A percentile compares a stretch with the other conserved stretches of the same genome.
These are phyloP conservation scores for Goniomonas avonlea DNA, from an alignment of 78 protist genomes.

Conservation along the genomic window DNA sequence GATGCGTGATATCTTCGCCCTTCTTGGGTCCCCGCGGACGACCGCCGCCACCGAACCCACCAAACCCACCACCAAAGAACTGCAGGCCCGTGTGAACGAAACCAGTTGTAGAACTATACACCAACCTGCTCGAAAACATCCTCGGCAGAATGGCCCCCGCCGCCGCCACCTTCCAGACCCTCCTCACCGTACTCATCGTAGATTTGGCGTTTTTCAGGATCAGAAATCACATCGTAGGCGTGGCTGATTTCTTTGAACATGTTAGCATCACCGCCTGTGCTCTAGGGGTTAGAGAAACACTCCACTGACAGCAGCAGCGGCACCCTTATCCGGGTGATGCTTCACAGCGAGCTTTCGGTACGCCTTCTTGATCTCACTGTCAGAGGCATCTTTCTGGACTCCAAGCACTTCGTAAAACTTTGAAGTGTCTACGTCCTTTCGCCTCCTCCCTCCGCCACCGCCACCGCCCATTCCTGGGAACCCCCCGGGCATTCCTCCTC, in stretches of 20 bases:
- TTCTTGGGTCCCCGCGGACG: slow-evolving; percentile 5
- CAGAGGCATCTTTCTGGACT: not conserved
- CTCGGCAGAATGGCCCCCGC: slow-evolving; percentile 36
- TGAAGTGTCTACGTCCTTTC: not conserved
- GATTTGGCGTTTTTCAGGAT: not conserved
- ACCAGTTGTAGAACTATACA: not conserved
- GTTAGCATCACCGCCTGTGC: not conserved
- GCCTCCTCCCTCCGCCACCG: not conserved
- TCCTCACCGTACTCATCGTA: slow-evolving; percentile 59
- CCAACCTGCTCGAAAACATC: slow-evolving; percentile 21
- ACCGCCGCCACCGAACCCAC: not conserved
- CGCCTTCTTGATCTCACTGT: slow-evolving; percentile 32
- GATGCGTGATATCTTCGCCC: slow-evolving; percentile 60
- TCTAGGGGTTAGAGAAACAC: not conserved
- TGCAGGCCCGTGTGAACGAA: not conserved
- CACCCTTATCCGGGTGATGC: slow-evolving; percentile 90
- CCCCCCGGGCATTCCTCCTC: slow-evolving; percentile 4
- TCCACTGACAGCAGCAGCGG: not conserved
- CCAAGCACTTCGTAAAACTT: slow-evolving; percentile 19
- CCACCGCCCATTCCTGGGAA: slow-evolving; percentile 1
- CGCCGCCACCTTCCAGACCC: slow-evolving; percentile 91
- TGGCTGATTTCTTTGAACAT: slow-evolving; percentile 21
- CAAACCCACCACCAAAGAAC: not conserved
- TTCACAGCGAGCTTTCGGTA: slow-evolving; percentile 82
- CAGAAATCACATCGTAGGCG: slow-evolving; percentile 15